phyloP scores from a whole-genome alignment of 192 early-diverging fungal genomes.

The Backusella morwellensis region DNA sequence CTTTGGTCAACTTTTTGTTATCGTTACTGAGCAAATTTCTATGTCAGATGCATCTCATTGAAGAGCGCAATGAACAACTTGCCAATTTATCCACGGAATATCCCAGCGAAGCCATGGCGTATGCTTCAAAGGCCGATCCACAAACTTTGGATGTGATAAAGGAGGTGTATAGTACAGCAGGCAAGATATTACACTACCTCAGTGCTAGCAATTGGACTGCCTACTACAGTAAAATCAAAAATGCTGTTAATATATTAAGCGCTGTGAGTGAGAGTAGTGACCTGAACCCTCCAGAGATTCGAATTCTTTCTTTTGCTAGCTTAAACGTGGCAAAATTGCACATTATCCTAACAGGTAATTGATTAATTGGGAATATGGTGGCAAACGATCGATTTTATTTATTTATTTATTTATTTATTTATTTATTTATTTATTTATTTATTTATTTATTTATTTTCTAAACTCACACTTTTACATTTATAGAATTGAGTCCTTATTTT shows the following conservation, averaged over 20 bases:
- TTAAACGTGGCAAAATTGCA: slow-evolving; percentile 47
- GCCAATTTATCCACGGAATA: not conserved
- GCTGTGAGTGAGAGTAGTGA: slow-evolving; percentile 13
- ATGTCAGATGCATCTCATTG: slow-evolving; percentile 3
- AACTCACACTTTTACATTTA: not conserved
- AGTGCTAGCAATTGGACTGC: slow-evolving; percentile 89
- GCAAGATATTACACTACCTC: slow-evolving; percentile 80
- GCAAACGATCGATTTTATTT: too few relatives aligned
- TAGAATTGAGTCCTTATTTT: slow-evolving; percentile 52
- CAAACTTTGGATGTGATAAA: slow-evolving; percentile 43
- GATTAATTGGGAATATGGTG: too few relatives aligned
- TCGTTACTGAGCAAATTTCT: slow-evolving; percentile 15
- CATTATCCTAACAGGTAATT: slow-evolving; percentile 59
- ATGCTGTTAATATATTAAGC: slow-evolving; percentile 17
- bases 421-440: too few relatives aligned
- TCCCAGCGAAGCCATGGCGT: slow-evolving; percentile 1
- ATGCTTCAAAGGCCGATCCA: not conserved
- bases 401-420: too few relatives aligned
- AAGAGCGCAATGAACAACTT: slow-evolving; percentile 11
- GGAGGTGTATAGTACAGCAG: slow-evolving; percentile 78
- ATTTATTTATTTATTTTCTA: too few relatives aligned
- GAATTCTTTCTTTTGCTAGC: slow-evolving; percentile 14
- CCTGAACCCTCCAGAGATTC: slow-evolving; percentile 9
- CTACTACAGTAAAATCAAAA: slow-evolving; percentile 69
- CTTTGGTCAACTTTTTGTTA: slow-evolving; percentile 33